Conservation (phyloP, 2,329 filamentous ascomycete species). For the Arthrobotrys iridis region DNA sequence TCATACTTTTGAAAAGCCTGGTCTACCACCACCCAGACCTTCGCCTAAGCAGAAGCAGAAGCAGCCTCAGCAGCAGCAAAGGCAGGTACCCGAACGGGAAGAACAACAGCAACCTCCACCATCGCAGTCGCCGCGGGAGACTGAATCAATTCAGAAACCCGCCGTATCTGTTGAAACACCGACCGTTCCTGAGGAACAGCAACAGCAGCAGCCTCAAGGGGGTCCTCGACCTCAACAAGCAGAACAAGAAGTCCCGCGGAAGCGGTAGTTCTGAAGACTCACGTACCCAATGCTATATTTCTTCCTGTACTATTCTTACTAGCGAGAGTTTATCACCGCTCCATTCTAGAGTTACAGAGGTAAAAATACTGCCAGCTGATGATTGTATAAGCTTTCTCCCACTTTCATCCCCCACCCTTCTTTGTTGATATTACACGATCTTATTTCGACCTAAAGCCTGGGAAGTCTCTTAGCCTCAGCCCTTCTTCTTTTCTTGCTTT, state of each 20-base stretch:
- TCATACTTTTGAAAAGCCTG: constrained; percentile 38
- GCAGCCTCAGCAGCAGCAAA: neutral
- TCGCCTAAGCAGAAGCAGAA: constrained; percentile 21
- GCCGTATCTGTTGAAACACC: constrained; percentile 4
- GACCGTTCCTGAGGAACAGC: constrained; percentile 17
- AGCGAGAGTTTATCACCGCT: constrained; percentile 24
- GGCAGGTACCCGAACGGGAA: constrained; percentile 3
- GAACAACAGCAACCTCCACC: constrained; percentile 2
- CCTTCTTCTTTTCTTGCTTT: neutral
- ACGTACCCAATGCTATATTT: neutral
- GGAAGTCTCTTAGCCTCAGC: neutral
- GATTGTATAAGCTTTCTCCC: neutral
- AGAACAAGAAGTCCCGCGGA: constrained; percentile 36
- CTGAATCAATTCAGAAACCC: constrained; percentile 9
- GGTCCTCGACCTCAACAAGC: constrained; percentile 6
- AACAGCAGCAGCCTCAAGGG: constrained; percentile 9
- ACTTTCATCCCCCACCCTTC: constrained; percentile 15
- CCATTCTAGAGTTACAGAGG: constrained; percentile 11
- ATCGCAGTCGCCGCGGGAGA: neutral
- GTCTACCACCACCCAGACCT: constrained; percentile 18
- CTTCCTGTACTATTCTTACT: constrained; percentile 39
- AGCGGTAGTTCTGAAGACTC: constrained; percentile 18
- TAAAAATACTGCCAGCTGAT: constrained; percentile 11
- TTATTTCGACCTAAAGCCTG: constrained; percentile 20
- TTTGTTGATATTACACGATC: constrained; percentile 40